Base-by-base conservation (phyloP, 2,329 filamentous ascomycete species). In the Nigrospora oryzae region DNA sequence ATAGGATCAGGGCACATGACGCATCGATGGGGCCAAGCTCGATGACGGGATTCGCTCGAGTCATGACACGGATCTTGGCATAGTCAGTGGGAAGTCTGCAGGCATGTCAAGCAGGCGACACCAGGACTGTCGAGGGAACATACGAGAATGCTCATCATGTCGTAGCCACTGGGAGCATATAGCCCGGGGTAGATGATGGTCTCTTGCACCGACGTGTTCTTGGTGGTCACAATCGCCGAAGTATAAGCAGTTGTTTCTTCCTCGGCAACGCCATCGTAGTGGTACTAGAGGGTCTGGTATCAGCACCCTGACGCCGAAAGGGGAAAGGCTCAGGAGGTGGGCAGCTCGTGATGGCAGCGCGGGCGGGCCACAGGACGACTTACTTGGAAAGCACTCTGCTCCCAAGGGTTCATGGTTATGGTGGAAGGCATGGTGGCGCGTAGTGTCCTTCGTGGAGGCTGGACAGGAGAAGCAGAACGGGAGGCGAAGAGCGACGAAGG, bases 1-100 rank as follows among this genome's bases (percentile, higher is more conserved):
- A 93, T 36, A 95, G 75, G 15, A 91, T 77, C 51, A 95, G 82
- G 3, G 89, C 84, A 57, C 88, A 93, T 2, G 88, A 93, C 52
- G 87, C 73, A 62, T 95, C 89, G 32, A 95, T 82, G 1, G 86
- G 77, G 7, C 89, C 89, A 36, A 95, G 82, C 40, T 89, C 77
- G 54, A 95, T 81, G 53, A 84, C 74, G 1, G 88, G 86, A 48
- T 88, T 82, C 14, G 81, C 79, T 46, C 88, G 74, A 15, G 75
- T 77, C 33, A 81, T 79, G 19, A 94, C 81, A 40, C 82, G 77
- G 62, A 73, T 58, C 73, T 75, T 46, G 19, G 14, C 5, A 49
- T 54, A 46, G 16, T 36, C 38, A 40, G 39, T 42, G 36, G 23
- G 19, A 37, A 14, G 28, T n/a, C 23, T 15, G 23, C 5, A 43